These are phyloP conservation scores for Gossypium turneri DNA, from an alignment of 345 rosid species.

Conservation along the genomic window DNA sequence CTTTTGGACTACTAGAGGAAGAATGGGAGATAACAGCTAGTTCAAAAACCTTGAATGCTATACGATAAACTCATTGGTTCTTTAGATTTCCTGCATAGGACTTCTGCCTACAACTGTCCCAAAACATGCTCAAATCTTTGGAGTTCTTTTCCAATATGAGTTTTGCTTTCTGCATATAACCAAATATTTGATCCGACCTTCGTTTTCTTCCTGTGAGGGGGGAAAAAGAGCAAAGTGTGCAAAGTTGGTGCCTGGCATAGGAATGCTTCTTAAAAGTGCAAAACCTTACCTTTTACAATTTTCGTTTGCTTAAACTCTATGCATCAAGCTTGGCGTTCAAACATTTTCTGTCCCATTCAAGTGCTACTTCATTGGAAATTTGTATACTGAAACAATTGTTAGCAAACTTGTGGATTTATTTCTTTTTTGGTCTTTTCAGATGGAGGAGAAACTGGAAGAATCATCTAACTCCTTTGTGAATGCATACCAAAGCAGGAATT, in stretches of 20 bases:
- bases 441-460: slow-evolving; percentile 57
- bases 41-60: background rate
- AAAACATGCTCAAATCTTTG: background rate
- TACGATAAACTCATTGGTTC: background rate
- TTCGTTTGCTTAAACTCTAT: background rate
- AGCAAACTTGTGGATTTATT: background rate
- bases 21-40: background rate
- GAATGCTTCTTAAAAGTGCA: background rate
- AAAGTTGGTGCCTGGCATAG: background rate
- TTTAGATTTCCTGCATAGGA: background rate
- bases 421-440: slow-evolving; percentile 3
- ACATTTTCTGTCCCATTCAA: background rate
- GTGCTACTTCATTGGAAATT: background rate
- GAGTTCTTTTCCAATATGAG: background rate
- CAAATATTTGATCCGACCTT: background rate
- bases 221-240: background rate
- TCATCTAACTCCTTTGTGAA: slow-evolving; percentile 57
- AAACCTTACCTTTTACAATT: background rate
- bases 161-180: background rate
- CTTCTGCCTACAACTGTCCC: background rate
- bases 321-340: background rate
- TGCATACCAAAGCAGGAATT: slow-evolving; percentile 48
- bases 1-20: background rate
- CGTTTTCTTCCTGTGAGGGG: background rate
- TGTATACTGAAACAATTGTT: background rate